Conservation (phyloP, 2,329 filamentous ascomycete species). For the Clonostachys chloroleuca region DNA sequence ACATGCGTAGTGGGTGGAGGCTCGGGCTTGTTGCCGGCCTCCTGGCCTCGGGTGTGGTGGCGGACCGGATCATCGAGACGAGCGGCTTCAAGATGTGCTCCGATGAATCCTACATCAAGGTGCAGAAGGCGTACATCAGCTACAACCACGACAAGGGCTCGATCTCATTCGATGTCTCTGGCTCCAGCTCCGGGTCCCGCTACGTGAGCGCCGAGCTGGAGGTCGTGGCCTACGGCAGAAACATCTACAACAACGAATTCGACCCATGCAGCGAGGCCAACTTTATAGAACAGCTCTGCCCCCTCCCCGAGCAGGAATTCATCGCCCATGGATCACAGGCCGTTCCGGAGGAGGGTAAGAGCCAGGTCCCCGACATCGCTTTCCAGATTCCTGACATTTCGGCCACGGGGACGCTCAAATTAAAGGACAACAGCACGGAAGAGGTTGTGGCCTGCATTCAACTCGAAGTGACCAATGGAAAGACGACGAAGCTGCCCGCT, state of each 20-base stretch:
- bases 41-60: slow-evolving; percentile 47
- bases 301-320: slow-evolving; percentile 75
- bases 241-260: slow-evolving; percentile 76
- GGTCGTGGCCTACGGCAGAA: slow-evolving; percentile 78
- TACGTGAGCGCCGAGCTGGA: slow-evolving; percentile 75
- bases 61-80: slow-evolving; percentile 71
- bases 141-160: slow-evolving; percentile 73
- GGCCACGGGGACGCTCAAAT: slow-evolving; percentile 74
- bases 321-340: slow-evolving; percentile 65
- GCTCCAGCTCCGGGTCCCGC: slow-evolving; percentile 67
- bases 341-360: slow-evolving; percentile 68
- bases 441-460: slow-evolving; percentile 75
- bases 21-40: slow-evolving; percentile 25
- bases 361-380: slow-evolving; percentile 79
- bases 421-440: slow-evolving; percentile 57
- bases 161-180: slow-evolving; percentile 78
- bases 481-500: slow-evolving; percentile 69
- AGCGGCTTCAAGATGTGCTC: slow-evolving; percentile 73
- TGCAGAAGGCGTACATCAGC: slow-evolving; percentile 70
- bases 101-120: slow-evolving; percentile 49
- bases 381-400: slow-evolving; percentile 90
- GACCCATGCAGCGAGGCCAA: slow-evolving; percentile 72
- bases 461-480: slow-evolving; percentile 81
- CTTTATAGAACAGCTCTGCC: slow-evolving; percentile 73
- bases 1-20: slow-evolving; percentile 18